Evolutionary conservation across 805 yeast genomes (phyloP), one percentile per base, ranked within the genome.

Genomic region (Barnettozyma californica): DNA sequence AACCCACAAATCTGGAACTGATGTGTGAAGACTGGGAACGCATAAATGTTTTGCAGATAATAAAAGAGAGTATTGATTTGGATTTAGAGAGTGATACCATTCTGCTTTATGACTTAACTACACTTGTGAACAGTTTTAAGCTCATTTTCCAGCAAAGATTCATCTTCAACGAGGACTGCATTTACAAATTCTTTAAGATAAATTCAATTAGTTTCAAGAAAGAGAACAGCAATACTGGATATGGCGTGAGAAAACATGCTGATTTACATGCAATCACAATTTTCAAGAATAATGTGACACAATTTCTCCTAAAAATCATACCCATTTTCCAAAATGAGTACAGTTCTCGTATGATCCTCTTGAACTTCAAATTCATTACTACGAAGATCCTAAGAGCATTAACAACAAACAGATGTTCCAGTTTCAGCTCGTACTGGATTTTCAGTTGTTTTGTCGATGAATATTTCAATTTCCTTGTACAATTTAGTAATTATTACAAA

Each of bases 401-500:
- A 18, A 53, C 57, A 2, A 34, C 38, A 9, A 34, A 45, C 10
- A 46, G 44, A 18, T 23, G 33, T 8, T 10, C 41, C 9, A 50
- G 55, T 6, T 58, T 58, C 43, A 43, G 55, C n/a, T 49, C 50
- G 1, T 58, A 46, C 27, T 58, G 61, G 61, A 50, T 54, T 14
- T 38, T 55, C 11, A 49, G 51, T 5, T 57, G 56, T 45, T 55
- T 53, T 43, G 13, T 57, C 19, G 58, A 57, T 26, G 62, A 57
- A 41, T 57, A 53, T 27, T 31, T 48, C 9, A 52, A 41, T 20
- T 53, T 58, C 37, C 18, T 54, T 19, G 9, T 54, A 14, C 56
- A 58, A 31, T 53, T 43, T 36, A 50, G 53, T 35, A 48, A 50
- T 11, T 53, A 47, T 29, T 53, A 51, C 25, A 54, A 48, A 35